Percentiles rank a stretch among this genome's conserved stretches.
phyloP scores from a whole-genome alignment of 768 basidiomycete species.

The Amanita rubescens region DNA sequence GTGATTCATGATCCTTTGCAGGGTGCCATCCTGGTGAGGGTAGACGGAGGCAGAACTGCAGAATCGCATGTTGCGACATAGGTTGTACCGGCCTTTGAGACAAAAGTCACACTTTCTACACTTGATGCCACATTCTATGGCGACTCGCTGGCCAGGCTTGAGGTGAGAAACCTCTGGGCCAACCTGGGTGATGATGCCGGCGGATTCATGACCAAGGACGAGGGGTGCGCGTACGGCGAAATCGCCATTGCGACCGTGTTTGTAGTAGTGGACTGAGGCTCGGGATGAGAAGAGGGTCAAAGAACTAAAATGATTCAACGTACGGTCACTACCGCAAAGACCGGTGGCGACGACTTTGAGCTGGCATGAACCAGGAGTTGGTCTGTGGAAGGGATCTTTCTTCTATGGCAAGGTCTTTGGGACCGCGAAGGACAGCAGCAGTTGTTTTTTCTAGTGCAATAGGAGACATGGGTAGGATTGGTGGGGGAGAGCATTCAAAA shows the following conservation, averaged over 20 bases:
- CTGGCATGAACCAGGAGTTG: slow-evolving; percentile 67
- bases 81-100: slow-evolving; percentile 77
- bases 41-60: slow-evolving; percentile 85
- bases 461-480: slow-evolving; percentile 26
- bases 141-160: slow-evolving; percentile 77
- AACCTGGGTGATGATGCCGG: slow-evolving; percentile 82
- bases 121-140: slow-evolving; percentile 89
- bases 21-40: slow-evolving; percentile 89
- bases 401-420: slow-evolving; percentile 77
- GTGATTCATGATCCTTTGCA: slow-evolving; percentile 85
- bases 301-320: slow-evolving; percentile 21
- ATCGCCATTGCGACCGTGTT: slow-evolving; percentile 85
- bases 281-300: not conserved
- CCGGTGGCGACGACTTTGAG: slow-evolving; percentile 79
- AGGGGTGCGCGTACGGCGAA: slow-evolving; percentile 82
- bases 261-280: slow-evolving; percentile 81
- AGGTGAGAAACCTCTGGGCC: slow-evolving; percentile 62
- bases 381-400: slow-evolving; percentile 66
- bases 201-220: slow-evolving; percentile 89
- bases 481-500: slow-evolving; percentile 13
- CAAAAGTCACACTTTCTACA: slow-evolving; percentile 74
- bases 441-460: slow-evolving; percentile 46
- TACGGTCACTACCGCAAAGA: slow-evolving; percentile 83
- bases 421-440: slow-evolving; percentile 78
- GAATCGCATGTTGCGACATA: slow-evolving; percentile 88